Conservation (phyloP, 2,329 filamentous ascomycete species). For the Alternaria viburni region DNA sequence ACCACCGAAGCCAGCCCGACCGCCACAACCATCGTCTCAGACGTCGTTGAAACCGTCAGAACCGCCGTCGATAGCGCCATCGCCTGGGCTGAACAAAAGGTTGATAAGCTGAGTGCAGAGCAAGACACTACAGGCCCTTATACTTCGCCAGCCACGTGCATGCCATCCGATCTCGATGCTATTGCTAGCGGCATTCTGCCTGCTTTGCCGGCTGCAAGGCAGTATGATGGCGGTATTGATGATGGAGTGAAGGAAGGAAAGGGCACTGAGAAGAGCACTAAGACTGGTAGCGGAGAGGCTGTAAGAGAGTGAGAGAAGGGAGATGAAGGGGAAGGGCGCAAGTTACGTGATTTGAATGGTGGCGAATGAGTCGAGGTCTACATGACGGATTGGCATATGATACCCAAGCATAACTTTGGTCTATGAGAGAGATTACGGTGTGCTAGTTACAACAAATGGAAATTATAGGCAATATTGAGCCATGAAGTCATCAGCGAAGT, state of each 20-base stretch:
- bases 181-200: constrained; percentile 41
- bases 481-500: background rate
- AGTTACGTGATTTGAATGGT: background rate
- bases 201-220: constrained; percentile 17
- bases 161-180: constrained; percentile 41
- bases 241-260: background rate
- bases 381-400: background rate
- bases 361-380: background rate
- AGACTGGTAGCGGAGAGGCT: background rate
- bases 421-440: background rate
- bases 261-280: background rate
- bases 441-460: background rate
- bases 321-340: background rate
- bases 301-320: background rate
- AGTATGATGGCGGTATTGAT: background rate
- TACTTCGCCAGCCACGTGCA: constrained; percentile 38
- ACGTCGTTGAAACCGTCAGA: constrained; percentile 26
- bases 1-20: constrained; percentile 15
- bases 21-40: constrained; percentile 22
- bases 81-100: constrained; percentile 37
- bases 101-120: constrained; percentile 23
- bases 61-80: constrained; percentile 26
- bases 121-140: constrained; percentile 41
- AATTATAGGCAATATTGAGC: background rate
- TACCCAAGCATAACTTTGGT: background rate